Evolutionary conservation across 106 monocot genomes (phyloP).

Genomic region (Acanthochlamys bracteata): DNA sequence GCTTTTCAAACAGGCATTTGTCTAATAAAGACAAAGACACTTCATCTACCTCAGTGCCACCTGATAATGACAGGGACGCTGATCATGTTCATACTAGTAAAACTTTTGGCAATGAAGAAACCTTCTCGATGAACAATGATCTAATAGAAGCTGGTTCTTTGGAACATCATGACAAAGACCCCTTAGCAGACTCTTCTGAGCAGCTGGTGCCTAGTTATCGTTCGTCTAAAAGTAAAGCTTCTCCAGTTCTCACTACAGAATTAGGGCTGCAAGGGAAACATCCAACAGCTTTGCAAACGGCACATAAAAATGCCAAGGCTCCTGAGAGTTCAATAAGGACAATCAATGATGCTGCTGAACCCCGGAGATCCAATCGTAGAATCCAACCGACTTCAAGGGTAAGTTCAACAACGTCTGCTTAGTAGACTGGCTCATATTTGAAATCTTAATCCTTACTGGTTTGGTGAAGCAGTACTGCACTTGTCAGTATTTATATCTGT

Average conservation of each 20-base stretch:
- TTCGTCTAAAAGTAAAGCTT: slow-evolving; percentile 25
- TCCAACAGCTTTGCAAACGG: slow-evolving; percentile 21
- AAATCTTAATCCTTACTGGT: too few relatives aligned
- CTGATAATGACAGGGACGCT: slow-evolving; percentile 17
- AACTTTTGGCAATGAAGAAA: slow-evolving; percentile 22
- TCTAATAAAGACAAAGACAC: slow-evolving; percentile 24
- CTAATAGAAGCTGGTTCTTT: slow-evolving; percentile 15
- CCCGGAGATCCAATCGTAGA: slow-evolving; percentile 82
- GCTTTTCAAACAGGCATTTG: slow-evolving; percentile 16
- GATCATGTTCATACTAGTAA: slow-evolving; percentile 11
- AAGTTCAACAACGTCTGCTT: slow-evolving; percentile 5
- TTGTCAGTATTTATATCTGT: too few relatives aligned
- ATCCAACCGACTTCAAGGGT: slow-evolving; percentile 97
- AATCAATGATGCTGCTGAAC: slow-evolving; percentile 35
- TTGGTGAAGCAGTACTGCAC: too few relatives aligned
- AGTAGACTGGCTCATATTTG: too few relatives aligned
- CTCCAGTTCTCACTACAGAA: slow-evolving; percentile 7
- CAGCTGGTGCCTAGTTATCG: slow-evolving; percentile 9
- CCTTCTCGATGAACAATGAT: slow-evolving; percentile 18
- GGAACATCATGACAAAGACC: slow-evolving; percentile 3
- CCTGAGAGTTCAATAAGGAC: slow-evolving; percentile 22
- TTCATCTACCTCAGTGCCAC: slow-evolving; percentile 4
- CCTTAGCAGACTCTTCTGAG: slow-evolving; percentile 14
- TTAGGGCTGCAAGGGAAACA: slow-evolving; percentile 25
- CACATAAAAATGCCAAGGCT: slow-evolving; percentile 12